Evolutionary conservation across 768 basidiomycete genomes (phyloP).

Genomic region (Gyrodon lividus): DNA sequence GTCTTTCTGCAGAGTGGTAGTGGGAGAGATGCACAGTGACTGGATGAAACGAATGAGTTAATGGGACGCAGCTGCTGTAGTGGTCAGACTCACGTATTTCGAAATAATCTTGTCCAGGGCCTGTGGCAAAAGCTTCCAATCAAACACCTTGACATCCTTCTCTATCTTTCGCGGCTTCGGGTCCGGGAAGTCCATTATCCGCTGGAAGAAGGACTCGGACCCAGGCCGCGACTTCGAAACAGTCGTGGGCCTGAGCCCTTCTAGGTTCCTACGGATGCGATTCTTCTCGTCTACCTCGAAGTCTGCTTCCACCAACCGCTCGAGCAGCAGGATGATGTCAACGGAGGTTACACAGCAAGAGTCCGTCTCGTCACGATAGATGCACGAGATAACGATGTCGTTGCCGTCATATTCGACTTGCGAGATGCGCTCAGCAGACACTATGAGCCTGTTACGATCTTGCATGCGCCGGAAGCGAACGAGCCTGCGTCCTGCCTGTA

Average conservation of each 20-base stretch:
- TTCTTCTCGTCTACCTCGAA: conserved; percentile 98
- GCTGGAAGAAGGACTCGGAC: conserved; percentile 86
- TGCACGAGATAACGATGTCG: conserved; percentile 91
- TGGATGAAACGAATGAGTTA: conserved; percentile 19
- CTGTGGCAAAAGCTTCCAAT: conserved; percentile 67
- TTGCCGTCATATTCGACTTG: conserved; percentile 72
- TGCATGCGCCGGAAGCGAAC: conserved; percentile 82
- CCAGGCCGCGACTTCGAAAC: conserved; percentile 83
- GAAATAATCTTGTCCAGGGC: conserved; percentile 78
- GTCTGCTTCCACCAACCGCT: conserved; percentile 66
- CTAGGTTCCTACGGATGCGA: conserved; percentile 89
- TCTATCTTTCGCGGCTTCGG: conserved; percentile 97
- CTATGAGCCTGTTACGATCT: conserved; percentile 71
- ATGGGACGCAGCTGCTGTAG: neutral
- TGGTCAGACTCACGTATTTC: conserved; percentile 67
- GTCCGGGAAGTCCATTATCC: conserved; percentile 93
- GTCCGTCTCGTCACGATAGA: conserved; percentile 76
- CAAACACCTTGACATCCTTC: conserved; percentile 91
- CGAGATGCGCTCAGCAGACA: conserved; percentile 73
- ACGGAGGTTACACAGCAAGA: conserved; percentile 91
- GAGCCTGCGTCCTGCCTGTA: conserved; percentile 70
- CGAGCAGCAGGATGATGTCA: conserved; percentile 91
- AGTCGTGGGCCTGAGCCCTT: conserved; percentile 88
- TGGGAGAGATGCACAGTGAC: conserved; percentile 49
- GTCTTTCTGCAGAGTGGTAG: conserved; percentile 21